phyloP scores from a whole-genome alignment of 192 early-diverging fungal genomes.

The Backusella tarrabulga region DNA sequence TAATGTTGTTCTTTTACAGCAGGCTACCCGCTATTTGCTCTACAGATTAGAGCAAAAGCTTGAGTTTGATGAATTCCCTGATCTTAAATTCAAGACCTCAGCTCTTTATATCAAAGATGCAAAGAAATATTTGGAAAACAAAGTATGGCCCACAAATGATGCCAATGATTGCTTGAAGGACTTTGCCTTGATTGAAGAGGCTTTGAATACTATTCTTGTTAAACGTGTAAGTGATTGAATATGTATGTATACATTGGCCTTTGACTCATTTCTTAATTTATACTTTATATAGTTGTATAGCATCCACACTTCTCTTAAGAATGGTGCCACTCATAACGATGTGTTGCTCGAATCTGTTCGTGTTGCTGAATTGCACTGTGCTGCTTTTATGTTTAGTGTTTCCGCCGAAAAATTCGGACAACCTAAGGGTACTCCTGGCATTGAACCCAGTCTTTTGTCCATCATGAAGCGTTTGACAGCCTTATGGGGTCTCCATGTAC shows the following conservation, averaged over 20 bases:
- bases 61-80: constrained; percentile 23
- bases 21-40: constrained; percentile 48
- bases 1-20: constrained; percentile 46
- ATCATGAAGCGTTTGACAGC: constrained; percentile 42
- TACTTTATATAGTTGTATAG: constrained; percentile 17
- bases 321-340: constrained; percentile 23
- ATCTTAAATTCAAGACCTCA: constrained; percentile 19
- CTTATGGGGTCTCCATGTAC: constrained; percentile 44
- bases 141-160: constrained; percentile 14
- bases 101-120: constrained; percentile 16
- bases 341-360: constrained; percentile 28
- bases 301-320: constrained; percentile 14
- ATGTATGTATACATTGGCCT: not conserved
- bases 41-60: constrained; percentile 26
- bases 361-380: constrained; percentile 38
- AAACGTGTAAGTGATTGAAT: constrained; percentile 12
- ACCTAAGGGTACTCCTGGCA: not conserved
- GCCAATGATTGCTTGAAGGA: constrained; percentile 6
- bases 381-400: constrained; percentile 19
- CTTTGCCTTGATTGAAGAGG: constrained; percentile 16
- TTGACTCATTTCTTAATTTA: not conserved
- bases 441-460: constrained; percentile 23
- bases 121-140: constrained; percentile 1
- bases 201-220: constrained; percentile 20
- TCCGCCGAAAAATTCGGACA: constrained; percentile 14